Conservation (phyloP, 2,329 filamentous ascomycete species). For the Aspergillus sp. region DNA sequence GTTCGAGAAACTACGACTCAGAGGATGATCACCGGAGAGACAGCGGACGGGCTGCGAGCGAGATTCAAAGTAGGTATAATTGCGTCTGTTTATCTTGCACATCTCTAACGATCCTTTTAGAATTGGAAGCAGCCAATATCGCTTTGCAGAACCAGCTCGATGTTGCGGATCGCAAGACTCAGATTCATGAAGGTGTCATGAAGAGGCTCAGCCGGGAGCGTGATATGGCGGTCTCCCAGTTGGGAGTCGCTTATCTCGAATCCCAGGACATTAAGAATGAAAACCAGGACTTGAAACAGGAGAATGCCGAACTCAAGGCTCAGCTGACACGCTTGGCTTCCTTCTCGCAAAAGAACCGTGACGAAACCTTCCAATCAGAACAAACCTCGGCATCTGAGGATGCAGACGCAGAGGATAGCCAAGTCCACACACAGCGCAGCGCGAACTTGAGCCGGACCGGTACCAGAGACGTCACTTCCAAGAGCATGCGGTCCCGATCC, state of each 20-base stretch:
- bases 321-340: slow-evolving; percentile 25
- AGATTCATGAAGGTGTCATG: slow-evolving; percentile 50
- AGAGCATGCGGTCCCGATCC: slow-evolving; percentile 22
- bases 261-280: slow-evolving; percentile 41
- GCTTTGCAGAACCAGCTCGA: slow-evolving; percentile 53
- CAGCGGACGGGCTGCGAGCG: slow-evolving; percentile 23
- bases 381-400: slow-evolving; percentile 15
- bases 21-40: slow-evolving; percentile 43
- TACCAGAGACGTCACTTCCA: slow-evolving; percentile 24
- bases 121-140: slow-evolving; percentile 50
- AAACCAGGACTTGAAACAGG: slow-evolving; percentile 32
- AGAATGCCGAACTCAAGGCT: slow-evolving; percentile 35
- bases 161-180: slow-evolving; percentile 50
- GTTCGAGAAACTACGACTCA: slow-evolving; percentile 23
- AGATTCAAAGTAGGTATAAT: slow-evolving; percentile 34
- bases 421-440: slow-evolving; percentile 26
- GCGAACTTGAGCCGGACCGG: slow-evolving; percentile 19
- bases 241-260: slow-evolving; percentile 53
- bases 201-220: slow-evolving; percentile 53
- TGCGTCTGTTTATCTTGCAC: slow-evolving; percentile 13
- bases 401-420: slow-evolving; percentile 25
- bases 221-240: slow-evolving; percentile 54
- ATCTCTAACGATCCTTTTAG: slow-evolving; percentile 23
- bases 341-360: slow-evolving; percentile 17
- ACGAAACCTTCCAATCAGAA: slow-evolving; percentile 24